Base-by-base conservation (phyloP, 768 basidiomycete genomes). In the Strobilomyces dryophilus region DNA sequence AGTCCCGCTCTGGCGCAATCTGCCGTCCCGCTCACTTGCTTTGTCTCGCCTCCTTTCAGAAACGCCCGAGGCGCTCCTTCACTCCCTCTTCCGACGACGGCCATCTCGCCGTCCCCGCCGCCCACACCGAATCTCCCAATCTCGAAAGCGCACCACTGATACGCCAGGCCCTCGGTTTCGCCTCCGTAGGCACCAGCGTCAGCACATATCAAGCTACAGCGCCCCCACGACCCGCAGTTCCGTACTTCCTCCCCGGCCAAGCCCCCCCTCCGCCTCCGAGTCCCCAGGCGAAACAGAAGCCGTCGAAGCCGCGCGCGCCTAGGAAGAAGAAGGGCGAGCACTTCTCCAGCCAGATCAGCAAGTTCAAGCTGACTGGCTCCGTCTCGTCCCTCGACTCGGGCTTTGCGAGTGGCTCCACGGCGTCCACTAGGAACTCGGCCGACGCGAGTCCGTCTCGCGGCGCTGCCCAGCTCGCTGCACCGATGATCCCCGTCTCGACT, bases 101-200 rank as follows among this genome's bases (percentile, higher is more conserved):
- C 12, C 69, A 75, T 54, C 57, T 69, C 34, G 73, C 67, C 46
- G 58, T 75, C 32, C 73, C 74, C 52, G 67, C 71, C 9, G 63
- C 71, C 24, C 75, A 76, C 46, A 26, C 42, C 18, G 76, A 79
- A 54, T 74, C 78, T 11, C 77, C 81, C 53, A 77, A 78, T 39
- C 78, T 77, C 41, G 66, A 64, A 54, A 61, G 47, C 14, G 70
- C 72, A 7, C 84, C 84, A 35, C 63, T 85, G 27, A 76, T 85
- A 57, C 77, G 84, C 45, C 78, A 83, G 62, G 73, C 81, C n/a
- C 68, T 85, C 36, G 84, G 72, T 20, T 85, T 84, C 60, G 65
- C 73, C 43, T 67, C 66, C 8, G 55, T 57, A 37, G 60, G 59
- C 35, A 46, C 67, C 49, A 63, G 65, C 54, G 49, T 69, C 55